Percentiles rank a stretch among this genome's conserved stretches.
These are phyloP conservation scores for Pichia nakasei DNA, from an alignment of 805 yeast species.

Conservation along the genomic window DNA sequence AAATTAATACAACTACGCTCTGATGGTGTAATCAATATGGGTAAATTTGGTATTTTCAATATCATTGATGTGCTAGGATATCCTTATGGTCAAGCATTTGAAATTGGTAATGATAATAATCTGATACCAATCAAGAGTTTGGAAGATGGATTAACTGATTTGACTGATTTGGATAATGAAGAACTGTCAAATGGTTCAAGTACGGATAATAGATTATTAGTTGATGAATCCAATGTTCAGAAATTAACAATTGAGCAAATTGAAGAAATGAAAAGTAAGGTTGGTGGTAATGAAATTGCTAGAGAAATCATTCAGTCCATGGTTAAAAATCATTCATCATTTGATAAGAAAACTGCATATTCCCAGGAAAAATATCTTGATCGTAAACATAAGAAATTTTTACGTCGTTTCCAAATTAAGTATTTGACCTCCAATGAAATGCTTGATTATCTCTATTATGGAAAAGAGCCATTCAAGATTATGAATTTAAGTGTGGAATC, in stretches of 20 bases:
- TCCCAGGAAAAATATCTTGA: constrained; percentile 89
- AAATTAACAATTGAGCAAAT: constrained; percentile 71
- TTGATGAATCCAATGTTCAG: constrained; percentile 68
- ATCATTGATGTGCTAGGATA: constrained; percentile 70
- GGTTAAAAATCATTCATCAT: constrained; percentile 75
- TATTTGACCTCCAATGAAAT: constrained; percentile 63
- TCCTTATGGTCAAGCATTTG: constrained; percentile 85
- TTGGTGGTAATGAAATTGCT: constrained; percentile 54
- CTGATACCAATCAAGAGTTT: constrained; percentile 38
- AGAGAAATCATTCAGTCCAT: constrained; percentile 73
- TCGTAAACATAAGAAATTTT: constrained; percentile 86
- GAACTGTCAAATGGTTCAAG: constrained; percentile 21
- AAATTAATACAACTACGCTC: constrained; percentile 62
- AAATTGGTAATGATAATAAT: constrained; percentile 50
- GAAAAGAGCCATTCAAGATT: constrained; percentile 64
- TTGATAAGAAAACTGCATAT: constrained; percentile 78
- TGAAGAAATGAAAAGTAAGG: constrained; percentile 67
- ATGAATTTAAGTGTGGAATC: constrained; percentile 82
- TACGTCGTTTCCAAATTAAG: constrained; percentile 77
- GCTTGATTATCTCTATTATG: constrained; percentile 57
- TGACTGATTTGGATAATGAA: constrained; percentile 20
- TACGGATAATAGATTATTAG: constrained; percentile 46
- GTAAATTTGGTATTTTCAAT: constrained; percentile 84
- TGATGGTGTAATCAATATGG: constrained; percentile 59
- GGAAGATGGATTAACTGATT: constrained; percentile 11